Conservation (phyloP, 306 rosid genomes). For the Glycine tomentella region DNA sequence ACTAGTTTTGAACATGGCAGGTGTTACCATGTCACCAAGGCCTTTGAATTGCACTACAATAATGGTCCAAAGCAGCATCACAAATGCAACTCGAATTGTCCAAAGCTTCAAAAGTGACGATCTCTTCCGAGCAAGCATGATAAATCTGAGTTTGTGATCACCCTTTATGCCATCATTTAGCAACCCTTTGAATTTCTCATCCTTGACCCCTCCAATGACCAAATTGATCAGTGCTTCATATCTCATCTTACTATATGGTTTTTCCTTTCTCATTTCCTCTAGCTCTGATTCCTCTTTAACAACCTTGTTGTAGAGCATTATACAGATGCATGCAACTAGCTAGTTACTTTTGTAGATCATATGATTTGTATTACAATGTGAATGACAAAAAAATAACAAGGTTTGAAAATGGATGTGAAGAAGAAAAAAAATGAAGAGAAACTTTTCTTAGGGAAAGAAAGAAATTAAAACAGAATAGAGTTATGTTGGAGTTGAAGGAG, state of each 20-base stretch:
- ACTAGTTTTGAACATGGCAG: conserved; percentile 45
- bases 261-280: conserved; percentile 39
- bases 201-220: conserved; percentile 43
- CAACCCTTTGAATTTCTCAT: conserved; percentile 53
- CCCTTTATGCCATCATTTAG: conserved; percentile 49
- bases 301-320: conserved; percentile 38
- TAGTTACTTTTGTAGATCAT: not conserved
- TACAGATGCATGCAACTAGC: not conserved
- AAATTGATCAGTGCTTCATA: conserved; percentile 36
- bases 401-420: not conserved
- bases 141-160: conserved; percentile 41
- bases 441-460: not conserved
- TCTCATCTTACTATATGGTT: conserved; percentile 39
- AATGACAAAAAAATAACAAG: not conserved
- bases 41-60: conserved; percentile 54
- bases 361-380: not conserved
- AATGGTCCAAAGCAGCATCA: conserved; percentile 61
- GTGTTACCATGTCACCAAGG: conserved; percentile 41
- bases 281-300: conserved; percentile 35
- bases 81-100: conserved; percentile 51
- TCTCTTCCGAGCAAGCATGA: conserved; percentile 31
- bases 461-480: not conserved
- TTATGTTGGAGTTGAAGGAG: conserved; percentile 4
- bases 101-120: conserved; percentile 51
- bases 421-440: conserved; percentile 5